phyloP scores from a whole-genome alignment of 2,329 filamentous ascomycete species.

The Colletotrichum truncatum region DNA sequence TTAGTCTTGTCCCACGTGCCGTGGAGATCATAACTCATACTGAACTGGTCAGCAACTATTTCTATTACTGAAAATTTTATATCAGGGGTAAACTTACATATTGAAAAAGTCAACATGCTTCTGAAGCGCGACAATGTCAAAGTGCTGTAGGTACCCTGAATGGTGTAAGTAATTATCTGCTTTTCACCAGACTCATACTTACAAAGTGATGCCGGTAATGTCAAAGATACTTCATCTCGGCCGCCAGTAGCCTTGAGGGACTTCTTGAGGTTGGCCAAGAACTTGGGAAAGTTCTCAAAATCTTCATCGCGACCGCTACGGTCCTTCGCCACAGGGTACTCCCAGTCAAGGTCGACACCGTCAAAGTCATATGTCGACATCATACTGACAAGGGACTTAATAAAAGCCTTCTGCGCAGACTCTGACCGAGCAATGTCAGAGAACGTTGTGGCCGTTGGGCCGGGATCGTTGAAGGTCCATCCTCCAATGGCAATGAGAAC shows the following conservation, averaged over 20 bases:
- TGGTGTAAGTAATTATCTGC: too few species aligned
- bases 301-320: slow-evolving; percentile 47
- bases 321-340: slow-evolving; percentile 45
- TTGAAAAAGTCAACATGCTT: too few species aligned
- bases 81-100: too few species aligned
- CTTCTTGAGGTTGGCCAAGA: slow-evolving; percentile 20
- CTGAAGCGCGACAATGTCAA: too few species aligned
- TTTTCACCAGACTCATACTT: too few species aligned
- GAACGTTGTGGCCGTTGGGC: slow-evolving; percentile 35
- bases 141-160: too few species aligned
- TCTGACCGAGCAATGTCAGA: slow-evolving; percentile 39
- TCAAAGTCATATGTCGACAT: slow-evolving; percentile 52
- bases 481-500: slow-evolving; percentile 51
- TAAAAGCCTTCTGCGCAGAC: slow-evolving; percentile 42
- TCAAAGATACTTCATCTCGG: slow-evolving; percentile 43
- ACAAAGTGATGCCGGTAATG: too few species aligned
- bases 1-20: slow-evolving; percentile 36
- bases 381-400: slow-evolving; percentile 46
- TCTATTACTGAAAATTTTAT: slow-evolving; percentile 45
- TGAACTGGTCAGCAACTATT: neutral
- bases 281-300: slow-evolving; percentile 39
- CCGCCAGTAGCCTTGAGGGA: neutral
- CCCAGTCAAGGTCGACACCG: slow-evolving; percentile 58
- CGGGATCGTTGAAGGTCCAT: slow-evolving; percentile 44
- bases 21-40: neutral